Evolutionary conservation across 2,329 filamentous ascomycete genomes (phyloP).

Genomic region (Apiospora hydei): DNA sequence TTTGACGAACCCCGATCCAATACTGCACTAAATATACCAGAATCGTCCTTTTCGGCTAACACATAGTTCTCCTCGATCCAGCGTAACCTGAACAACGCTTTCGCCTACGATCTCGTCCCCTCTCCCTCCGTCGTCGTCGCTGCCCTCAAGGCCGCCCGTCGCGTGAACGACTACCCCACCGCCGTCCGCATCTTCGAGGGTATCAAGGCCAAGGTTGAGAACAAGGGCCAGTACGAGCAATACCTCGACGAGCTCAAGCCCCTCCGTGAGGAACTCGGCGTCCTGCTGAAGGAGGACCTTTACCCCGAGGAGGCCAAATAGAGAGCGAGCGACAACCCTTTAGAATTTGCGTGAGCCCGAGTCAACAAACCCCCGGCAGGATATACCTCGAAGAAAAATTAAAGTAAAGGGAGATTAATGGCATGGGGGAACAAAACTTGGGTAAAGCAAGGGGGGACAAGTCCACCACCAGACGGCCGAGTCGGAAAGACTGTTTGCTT

Average conservation of each 20-base stretch:
- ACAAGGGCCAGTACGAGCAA: slow-evolving; percentile 95
- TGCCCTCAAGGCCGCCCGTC: slow-evolving; percentile 89
- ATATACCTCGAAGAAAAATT: slow-evolving; percentile 21
- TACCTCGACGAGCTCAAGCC: slow-evolving; percentile 93
- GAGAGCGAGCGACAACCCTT: background rate
- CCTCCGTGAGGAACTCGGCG: slow-evolving; percentile 90
- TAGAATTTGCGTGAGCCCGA: slow-evolving; percentile 14
- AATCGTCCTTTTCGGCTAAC: slow-evolving; percentile 14
- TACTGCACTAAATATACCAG: background rate
- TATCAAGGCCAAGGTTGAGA: slow-evolving; percentile 99
- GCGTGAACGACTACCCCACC: slow-evolving; percentile 98
- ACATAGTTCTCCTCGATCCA: slow-evolving; percentile 38
- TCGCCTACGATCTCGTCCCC: slow-evolving; percentile 99
- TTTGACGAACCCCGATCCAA: background rate
- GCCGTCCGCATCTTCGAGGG: slow-evolving; percentile 99
- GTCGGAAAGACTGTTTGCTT: slow-evolving; percentile 13
- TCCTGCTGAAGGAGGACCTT: slow-evolving; percentile 89
- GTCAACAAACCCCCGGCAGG: slow-evolving; percentile 14
- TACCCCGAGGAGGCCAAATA: slow-evolving; percentile 71
- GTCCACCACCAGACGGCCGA: slow-evolving; percentile 17
- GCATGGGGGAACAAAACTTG: slow-evolving; percentile 12
- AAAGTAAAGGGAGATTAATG: background rate
- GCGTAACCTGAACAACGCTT: slow-evolving; percentile 88
- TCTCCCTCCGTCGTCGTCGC: slow-evolving; percentile 89
- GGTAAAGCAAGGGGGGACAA: slow-evolving; percentile 13